Conservation (phyloP, 2,329 filamentous ascomycete species). For the Epichloe sibirici region DNA sequence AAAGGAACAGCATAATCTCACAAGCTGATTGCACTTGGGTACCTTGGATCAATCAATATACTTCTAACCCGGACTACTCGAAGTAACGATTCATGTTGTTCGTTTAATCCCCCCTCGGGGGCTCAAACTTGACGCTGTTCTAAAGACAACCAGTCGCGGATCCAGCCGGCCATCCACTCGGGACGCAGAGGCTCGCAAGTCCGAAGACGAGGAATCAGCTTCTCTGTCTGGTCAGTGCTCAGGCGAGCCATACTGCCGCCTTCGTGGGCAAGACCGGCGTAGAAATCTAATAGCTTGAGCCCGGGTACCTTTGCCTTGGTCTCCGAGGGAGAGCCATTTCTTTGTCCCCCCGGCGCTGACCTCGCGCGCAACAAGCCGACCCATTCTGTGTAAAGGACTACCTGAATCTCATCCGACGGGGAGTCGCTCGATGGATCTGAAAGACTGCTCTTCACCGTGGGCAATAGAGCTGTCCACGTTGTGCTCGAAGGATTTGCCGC, state of each 20-base stretch:
- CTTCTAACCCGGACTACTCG: too few species aligned
- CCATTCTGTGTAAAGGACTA: conserved; percentile 1
- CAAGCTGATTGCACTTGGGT: too few species aligned
- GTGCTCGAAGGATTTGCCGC: conserved; percentile 4
- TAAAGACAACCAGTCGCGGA: background rate
- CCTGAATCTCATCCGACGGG: background rate
- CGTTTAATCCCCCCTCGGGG: too few species aligned
- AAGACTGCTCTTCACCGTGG: background rate
- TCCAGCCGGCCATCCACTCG: conserved; percentile 7
- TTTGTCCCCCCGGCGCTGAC: background rate
- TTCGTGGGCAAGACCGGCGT: background rate
- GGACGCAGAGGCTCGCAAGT: background rate
- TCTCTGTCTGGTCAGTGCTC: background rate
- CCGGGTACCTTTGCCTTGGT: background rate
- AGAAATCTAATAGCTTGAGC: conserved; percentile 6
- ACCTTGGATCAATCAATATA: too few species aligned
- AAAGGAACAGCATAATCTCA: too few species aligned
- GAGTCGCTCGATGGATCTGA: background rate
- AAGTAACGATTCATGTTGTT: too few species aligned
- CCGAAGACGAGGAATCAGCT: background rate
- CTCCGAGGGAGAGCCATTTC: background rate
- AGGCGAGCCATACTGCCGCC: background rate
- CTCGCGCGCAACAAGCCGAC: background rate
- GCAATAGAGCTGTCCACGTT: conserved; percentile 2
- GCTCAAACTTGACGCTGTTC: background rate